These are phyloP conservation scores for Pterocarpus santalinus DNA, from an alignment of 306 rosid species.

Conservation along the genomic window DNA sequence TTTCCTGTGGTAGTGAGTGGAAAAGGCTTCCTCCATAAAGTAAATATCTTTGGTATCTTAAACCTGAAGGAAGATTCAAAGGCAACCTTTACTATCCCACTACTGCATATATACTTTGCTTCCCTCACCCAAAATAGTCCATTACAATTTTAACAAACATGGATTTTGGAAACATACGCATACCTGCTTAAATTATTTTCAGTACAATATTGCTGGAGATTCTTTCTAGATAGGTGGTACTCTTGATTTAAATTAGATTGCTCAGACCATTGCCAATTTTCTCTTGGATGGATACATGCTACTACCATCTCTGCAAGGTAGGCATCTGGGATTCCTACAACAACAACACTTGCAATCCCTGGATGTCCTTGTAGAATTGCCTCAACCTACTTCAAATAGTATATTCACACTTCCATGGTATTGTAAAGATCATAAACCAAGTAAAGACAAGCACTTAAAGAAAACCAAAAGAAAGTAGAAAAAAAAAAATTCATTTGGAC, in stretches of 20 bases:
- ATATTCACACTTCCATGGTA: slow-evolving; percentile 15
- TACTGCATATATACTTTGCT: not conserved
- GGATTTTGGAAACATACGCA: not conserved
- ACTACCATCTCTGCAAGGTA: slow-evolving; percentile 71
- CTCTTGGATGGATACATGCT: slow-evolving; percentile 68
- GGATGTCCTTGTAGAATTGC: slow-evolving; percentile 73
- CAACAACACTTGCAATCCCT: slow-evolving; percentile 66
- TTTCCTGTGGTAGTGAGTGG: slow-evolving; percentile 79
- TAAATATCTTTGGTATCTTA: slow-evolving; percentile 75
- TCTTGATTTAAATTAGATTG: slow-evolving; percentile 43
- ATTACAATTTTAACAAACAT: slow-evolving; percentile 23
- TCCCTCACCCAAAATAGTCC: slow-evolving; percentile 11
- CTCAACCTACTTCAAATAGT: slow-evolving; percentile 67
- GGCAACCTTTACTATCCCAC: not conserved
- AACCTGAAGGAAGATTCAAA: slow-evolving; percentile 62
- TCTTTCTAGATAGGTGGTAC: slow-evolving; percentile 56
- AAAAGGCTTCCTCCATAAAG: slow-evolving; percentile 75
- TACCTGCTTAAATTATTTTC: slow-evolving; percentile 73
- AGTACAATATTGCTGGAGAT: slow-evolving; percentile 61
- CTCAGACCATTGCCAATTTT: slow-evolving; percentile 75
- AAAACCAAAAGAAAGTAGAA: not conserved
- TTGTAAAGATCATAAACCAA: slow-evolving; percentile 25
- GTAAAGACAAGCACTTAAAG: slow-evolving; percentile 9
- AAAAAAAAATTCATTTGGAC: no score
- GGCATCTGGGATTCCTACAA: slow-evolving; percentile 81